Evolutionary conservation across 139 green algal genomes (phyloP), one percentile per base, ranked within the genome.

Genomic region (Tetraselmis striata): DNA sequence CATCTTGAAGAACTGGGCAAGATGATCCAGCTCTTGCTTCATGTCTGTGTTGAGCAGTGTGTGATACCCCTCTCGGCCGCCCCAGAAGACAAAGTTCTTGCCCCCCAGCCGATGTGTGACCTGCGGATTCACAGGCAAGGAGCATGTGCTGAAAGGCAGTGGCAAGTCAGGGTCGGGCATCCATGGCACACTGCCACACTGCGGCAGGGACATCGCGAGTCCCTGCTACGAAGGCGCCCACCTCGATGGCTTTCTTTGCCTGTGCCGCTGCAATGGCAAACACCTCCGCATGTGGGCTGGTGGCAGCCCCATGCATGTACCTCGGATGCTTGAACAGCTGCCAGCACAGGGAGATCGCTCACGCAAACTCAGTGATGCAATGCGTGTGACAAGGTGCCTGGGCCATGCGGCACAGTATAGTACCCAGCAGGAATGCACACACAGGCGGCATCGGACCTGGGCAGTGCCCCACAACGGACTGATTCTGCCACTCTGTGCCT

Each of bases 251-350:
- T 59, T 91, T 91, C 84, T 93, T 93, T 31, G 93, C 88, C 77
- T 93, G 90, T 22, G 86, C 84, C 0, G 90, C 88, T 29, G 88
- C 88, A 31, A 85, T 88, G 5, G 87, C 87, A 84, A 89, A 93
- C 30, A 94, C 89, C 1, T n/a, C 79, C 28, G 84, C 84, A 32
- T 92, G 83, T 31, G 90, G 90, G 80, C 88, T 90, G 32, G 88
- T 93, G 45, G 90, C 92, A 1, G 91, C 92, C 2, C 92, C 92
- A 30, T 95, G 91, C 85, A 91, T 89, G 83, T 93, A 95, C 32
- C 91, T 84, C 25, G 87, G 91, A 83, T 95, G 88, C 79, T 93
- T 93, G 87, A 95, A 95, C 1, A 95, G 87, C 82, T 95, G n/a
- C n/a, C n/a, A n/a, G n/a, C n/a, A n/a, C n/a, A n/a, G n/a, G n/a